Base-by-base conservation (phyloP, 768 basidiomycete genomes). In the Infundibulicybe gibba region DNA sequence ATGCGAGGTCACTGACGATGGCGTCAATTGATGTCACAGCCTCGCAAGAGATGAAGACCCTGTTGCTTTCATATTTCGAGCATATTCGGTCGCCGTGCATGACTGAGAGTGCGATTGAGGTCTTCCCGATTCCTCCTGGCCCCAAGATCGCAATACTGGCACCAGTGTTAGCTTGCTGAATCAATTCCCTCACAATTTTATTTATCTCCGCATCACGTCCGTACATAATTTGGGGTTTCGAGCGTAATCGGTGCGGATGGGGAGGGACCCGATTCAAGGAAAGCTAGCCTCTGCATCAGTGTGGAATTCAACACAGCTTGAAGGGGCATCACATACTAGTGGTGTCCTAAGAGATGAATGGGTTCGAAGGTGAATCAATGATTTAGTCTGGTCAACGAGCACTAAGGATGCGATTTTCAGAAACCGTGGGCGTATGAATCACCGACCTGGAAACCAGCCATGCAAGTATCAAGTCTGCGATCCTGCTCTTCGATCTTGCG, bases 51-150 rank as follows among this genome's bases (percentile, higher is more conserved):
- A 66, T 31, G 44, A 65, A 66, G 6, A 59, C 47, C 13, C 63
- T 56, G 20, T 51, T 44, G 11, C 43, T 35, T 9, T 41, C 49
- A 32, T 58, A 66, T 10, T 48, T 43, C 6, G 45, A 17, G 3
- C 25, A 11, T 5, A 68, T 46, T 4, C 32, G 31, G 8, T 56
- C 39, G 11, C 62, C 50, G 41, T 64, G 59, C 6, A 65, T 32
- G 16, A 61, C 51, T 9, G 56, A 53, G 6, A 64, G 50, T 10
- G 62, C 61, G n/a, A 65, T 41, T 1, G 67, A 59, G 0, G 67
- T 68, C 45, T 66, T 68, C 0, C 67, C 65, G 9, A 66, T 62
- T 2, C 67, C 64, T 0, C 65, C 67, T 11, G 61, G 48, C 5
- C 67, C 67, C 5, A 68, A 45, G n/a, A 68, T 61, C 5, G 55